phyloP scores from a whole-genome alignment of 768 basidiomycete species.

The Pisolithus sp. region DNA sequence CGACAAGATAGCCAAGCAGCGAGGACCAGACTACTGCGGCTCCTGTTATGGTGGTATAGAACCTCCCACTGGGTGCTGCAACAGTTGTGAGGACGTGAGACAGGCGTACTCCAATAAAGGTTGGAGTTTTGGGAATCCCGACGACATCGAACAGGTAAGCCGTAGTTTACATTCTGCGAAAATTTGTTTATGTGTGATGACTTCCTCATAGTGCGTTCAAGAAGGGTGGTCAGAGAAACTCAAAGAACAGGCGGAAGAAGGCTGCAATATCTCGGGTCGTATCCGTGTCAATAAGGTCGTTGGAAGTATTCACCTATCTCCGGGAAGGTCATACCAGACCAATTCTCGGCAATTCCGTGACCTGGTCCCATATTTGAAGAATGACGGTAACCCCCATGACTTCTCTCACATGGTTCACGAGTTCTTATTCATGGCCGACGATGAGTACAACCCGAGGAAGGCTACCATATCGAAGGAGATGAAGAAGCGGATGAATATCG shows the following conservation, averaged over 20 bases:
- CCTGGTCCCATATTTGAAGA: constrained; percentile 89
- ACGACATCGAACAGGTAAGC: constrained; percentile 85
- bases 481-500: constrained; percentile 68
- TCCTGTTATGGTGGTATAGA: constrained; percentile 89
- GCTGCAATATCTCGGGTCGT: constrained; percentile 88
- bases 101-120: constrained; percentile 85
- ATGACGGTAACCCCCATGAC: constrained; percentile 84
- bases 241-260: constrained; percentile 86
- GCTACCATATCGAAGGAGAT: constrained; percentile 53
- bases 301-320: constrained; percentile 92
- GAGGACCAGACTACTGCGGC: constrained; percentile 73
- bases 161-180: background rate
- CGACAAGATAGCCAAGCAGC: constrained; percentile 65
- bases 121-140: constrained; percentile 92
- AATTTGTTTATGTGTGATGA: background rate
- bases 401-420: constrained; percentile 86
- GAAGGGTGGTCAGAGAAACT: constrained; percentile 96
- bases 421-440: constrained; percentile 74
- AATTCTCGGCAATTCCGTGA: constrained; percentile 75
- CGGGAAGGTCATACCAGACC: constrained; percentile 91
- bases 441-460: constrained; percentile 71
- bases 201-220: constrained; percentile 60
- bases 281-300: constrained; percentile 96
- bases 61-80: constrained; percentile 81
- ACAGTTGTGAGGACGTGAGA: constrained; percentile 92